Conservation (phyloP, 495 filamentous ascomycete species). For the Aspergillus asperescens region DNA sequence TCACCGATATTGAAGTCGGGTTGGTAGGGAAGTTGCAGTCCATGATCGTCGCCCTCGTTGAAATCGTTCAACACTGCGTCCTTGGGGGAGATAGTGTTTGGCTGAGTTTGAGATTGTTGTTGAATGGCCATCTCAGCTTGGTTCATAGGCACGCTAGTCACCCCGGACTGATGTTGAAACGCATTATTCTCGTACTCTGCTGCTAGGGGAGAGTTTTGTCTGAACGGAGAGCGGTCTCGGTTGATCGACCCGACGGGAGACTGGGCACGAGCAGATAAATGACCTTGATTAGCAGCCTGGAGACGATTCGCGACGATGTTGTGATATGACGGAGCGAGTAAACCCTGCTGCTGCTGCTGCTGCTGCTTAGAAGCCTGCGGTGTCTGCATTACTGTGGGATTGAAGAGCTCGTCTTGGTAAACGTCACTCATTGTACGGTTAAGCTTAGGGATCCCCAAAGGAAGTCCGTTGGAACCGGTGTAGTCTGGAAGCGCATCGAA, state of each 20-base stretch:
- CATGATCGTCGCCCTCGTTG: constrained; percentile 61
- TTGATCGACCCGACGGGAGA: constrained; percentile 50
- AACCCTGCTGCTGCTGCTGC: constrained; percentile 30
- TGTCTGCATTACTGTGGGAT: constrained; percentile 55
- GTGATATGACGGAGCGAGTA: constrained; percentile 53
- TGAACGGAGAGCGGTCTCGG: constrained; percentile 79
- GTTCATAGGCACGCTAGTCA: constrained; percentile 40
- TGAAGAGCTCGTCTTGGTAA: constrained; percentile 81
- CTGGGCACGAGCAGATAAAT: constrained; percentile 55
- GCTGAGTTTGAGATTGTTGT: constrained; percentile 31
- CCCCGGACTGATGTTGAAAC: constrained; percentile 32
- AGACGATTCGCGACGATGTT: constrained; percentile 68
- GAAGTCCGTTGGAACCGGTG: constrained; percentile 27
- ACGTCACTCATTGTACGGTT: constrained; percentile 81
- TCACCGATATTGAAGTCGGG: constrained; percentile 40
- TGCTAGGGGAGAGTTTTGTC: constrained; percentile 63
- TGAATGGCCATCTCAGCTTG: constrained; percentile 31
- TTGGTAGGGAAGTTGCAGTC: constrained; percentile 60
- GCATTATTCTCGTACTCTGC: constrained; percentile 27
- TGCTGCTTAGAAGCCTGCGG: constrained; percentile 37
- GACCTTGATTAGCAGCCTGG: constrained; percentile 71
- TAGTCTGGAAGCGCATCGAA: constrained; percentile 47
- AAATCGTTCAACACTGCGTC: constrained; percentile 79
- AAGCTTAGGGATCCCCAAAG: constrained; percentile 64
- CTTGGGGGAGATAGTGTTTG: constrained; percentile 93